Conservation (phyloP, 2,329 filamentous ascomycete genomes). For the Pyrenochaeta sp. region DNA sequence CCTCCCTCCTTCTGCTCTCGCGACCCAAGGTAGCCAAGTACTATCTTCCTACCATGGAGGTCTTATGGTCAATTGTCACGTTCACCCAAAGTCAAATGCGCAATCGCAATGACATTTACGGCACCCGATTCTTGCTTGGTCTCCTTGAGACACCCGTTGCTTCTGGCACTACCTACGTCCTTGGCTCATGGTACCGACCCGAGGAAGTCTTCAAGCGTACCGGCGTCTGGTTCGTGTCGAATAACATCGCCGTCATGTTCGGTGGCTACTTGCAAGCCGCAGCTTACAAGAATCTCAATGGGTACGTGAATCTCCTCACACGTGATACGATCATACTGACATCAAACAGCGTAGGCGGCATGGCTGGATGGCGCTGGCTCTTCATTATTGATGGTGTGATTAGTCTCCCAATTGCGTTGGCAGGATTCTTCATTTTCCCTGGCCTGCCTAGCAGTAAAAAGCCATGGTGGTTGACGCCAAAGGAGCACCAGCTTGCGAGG, state of each 20-base stretch:
- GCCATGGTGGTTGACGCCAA: slow-evolving; percentile 57
- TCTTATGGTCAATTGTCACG: slow-evolving; percentile 51
- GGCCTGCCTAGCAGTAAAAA: slow-evolving; percentile 59
- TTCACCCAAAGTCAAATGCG: slow-evolving; percentile 50
- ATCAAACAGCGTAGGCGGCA: slow-evolving; percentile 46
- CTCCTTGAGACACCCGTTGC: slow-evolving; percentile 47
- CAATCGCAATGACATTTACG: slow-evolving; percentile 49
- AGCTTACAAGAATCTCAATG: slow-evolving; percentile 61
- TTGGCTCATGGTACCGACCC: slow-evolving; percentile 53
- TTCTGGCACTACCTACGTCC: slow-evolving; percentile 46
- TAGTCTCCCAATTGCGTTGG: slow-evolving; percentile 62
- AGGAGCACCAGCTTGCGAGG: slow-evolving; percentile 40
- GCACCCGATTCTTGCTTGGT: slow-evolving; percentile 49
- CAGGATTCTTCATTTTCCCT: slow-evolving; percentile 63
- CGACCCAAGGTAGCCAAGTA: slow-evolving; percentile 46
- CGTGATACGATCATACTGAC: slow-evolving; percentile 1
- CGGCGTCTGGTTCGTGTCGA: slow-evolving; percentile 62
- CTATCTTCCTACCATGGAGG: slow-evolving; percentile 50
- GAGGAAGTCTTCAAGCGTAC: slow-evolving; percentile 62
- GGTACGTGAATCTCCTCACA: slow-evolving; percentile 25
- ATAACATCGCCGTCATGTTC: slow-evolving; percentile 63
- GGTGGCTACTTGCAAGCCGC: slow-evolving; percentile 65
- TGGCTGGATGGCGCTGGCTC: slow-evolving; percentile 60
- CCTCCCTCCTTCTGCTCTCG: slow-evolving; percentile 48
- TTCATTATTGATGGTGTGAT: slow-evolving; percentile 67